Percentiles rank a stretch among this genome's conserved stretches.
phyloP scores from a whole-genome alignment of 1,284 basidiomycete species.

The Cronartium ribicola region DNA sequence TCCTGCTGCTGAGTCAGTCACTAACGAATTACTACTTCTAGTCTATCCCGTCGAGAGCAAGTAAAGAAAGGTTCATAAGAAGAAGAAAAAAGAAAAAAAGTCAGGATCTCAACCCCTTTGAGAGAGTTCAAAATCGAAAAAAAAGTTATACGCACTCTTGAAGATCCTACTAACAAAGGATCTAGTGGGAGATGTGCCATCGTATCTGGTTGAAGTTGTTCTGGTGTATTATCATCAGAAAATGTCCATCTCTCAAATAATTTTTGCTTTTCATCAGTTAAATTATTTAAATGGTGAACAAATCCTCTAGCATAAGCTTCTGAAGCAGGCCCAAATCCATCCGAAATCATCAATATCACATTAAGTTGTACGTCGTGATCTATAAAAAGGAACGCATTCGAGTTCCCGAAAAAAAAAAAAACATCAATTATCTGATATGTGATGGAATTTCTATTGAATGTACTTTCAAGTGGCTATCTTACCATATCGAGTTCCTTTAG shows the following conservation, averaged over 20 bases:
- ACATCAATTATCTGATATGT: neutral
- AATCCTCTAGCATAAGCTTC: constrained; percentile 51
- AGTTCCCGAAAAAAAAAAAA: neutral
- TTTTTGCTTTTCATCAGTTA: constrained; percentile 31
- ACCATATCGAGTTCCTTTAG: constrained; percentile 41
- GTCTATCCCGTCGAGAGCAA: constrained; percentile 44
- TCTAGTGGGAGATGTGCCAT: constrained; percentile 48
- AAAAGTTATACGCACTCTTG: constrained; percentile 40
- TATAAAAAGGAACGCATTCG: neutral
- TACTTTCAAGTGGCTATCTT: neutral
- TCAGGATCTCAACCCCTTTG: neutral
- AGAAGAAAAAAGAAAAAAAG: neutral
- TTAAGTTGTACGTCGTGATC: constrained; percentile 46
- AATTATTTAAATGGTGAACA: constrained; percentile 47
- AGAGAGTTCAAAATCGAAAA: too few relatives aligned
- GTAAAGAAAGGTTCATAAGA: neutral
- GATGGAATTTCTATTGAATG: neutral
- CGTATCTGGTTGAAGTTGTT: neutral
- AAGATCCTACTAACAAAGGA: constrained; percentile 50
- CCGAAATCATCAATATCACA: constrained; percentile 53
- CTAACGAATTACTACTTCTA: constrained; percentile 49
- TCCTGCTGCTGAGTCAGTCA: constrained; percentile 53
- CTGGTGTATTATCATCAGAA: constrained; percentile 4
- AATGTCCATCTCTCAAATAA: constrained; percentile 42
- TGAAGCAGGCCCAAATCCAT: constrained; percentile 52